Evolutionary conservation across 1,284 basidiomycete genomes (phyloP).

Genomic region (Dichomitus squalens): DNA sequence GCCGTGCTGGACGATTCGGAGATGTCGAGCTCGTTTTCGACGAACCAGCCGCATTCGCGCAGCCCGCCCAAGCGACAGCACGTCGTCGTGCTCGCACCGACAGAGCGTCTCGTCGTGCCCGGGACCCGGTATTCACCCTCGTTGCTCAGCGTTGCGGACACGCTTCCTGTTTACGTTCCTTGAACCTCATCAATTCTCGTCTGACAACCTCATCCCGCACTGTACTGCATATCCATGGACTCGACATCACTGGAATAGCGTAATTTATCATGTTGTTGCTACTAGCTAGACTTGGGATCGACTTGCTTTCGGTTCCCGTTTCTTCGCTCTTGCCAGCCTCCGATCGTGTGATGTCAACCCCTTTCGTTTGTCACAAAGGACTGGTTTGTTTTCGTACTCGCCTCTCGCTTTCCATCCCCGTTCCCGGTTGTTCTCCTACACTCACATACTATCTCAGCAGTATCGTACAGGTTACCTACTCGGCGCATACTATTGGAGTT

Average conservation of each 20-base stretch:
- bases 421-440: not conserved
- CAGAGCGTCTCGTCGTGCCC: slow-evolving; percentile 67
- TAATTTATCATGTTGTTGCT: not conserved
- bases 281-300: not conserved
- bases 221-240: not conserved
- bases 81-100: slow-evolving; percentile 80
- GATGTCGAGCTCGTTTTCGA: slow-evolving; percentile 18
- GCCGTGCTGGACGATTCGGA: slow-evolving; percentile 70
- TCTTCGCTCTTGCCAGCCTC: not conserved
- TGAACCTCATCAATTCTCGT: not conserved
- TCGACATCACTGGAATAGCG: too few relatives aligned
- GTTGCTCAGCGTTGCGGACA: slow-evolving; percentile 21
- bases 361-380: not conserved
- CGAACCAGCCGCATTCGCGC: slow-evolving; percentile 5
- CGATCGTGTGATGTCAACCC: not conserved
- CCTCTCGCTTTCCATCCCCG: not conserved
- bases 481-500: not conserved
- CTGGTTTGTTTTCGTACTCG: not conserved
- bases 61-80: slow-evolving; percentile 59
- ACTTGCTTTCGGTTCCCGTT: not conserved
- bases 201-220: not conserved
- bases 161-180: slow-evolving; percentile 18
- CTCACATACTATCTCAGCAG: not conserved
- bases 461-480: not conserved
- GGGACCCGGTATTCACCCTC: slow-evolving; percentile 65